Conservation (phyloP, 2,329 filamentous ascomycete species). For the Acrodontium crateriforme region DNA sequence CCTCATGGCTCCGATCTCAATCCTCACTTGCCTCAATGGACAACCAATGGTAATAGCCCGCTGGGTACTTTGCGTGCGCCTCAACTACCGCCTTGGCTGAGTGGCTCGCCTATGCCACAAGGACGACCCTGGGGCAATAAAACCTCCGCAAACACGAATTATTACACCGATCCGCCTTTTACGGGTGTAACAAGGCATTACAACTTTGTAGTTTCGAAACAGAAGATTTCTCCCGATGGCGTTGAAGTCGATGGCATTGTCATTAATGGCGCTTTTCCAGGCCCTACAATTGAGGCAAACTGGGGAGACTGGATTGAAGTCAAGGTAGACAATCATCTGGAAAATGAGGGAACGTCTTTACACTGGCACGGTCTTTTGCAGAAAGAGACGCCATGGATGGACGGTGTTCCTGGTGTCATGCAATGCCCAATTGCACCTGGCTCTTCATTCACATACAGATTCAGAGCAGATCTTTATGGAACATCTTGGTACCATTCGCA, state of each 20-base stretch:
- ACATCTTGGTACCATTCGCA: slow-evolving; percentile 28
- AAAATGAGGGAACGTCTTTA: slow-evolving; percentile 32
- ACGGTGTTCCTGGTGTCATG: slow-evolving; percentile 34
- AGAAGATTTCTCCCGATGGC: slow-evolving; percentile 21
- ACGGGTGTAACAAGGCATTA: slow-evolving; percentile 23
- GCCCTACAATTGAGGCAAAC: slow-evolving; percentile 1
- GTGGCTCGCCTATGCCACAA: slow-evolving; percentile 8
- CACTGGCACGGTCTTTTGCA: slow-evolving; percentile 39
- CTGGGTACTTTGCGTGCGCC: slow-evolving; percentile 15
- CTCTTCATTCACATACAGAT: slow-evolving; percentile 24
- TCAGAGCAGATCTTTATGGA: slow-evolving; percentile 29
- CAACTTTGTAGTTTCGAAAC: slow-evolving; percentile 18
- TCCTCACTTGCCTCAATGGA: slow-evolving; percentile 9
- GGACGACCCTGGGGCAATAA: slow-evolving; percentile 16
- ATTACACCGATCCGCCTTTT: slow-evolving; percentile 14
- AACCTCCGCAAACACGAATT: slow-evolving; percentile 16
- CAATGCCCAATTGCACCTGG: slow-evolving; percentile 33
- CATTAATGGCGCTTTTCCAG: slow-evolving; percentile 21
- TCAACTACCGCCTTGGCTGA: slow-evolving; percentile 12
- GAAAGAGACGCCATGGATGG: slow-evolving; percentile 39
- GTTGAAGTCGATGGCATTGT: slow-evolving; percentile 17
- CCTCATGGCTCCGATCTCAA: slow-evolving; percentile 7
- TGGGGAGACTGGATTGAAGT: slow-evolving; percentile 23
- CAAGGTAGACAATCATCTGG: slow-evolving; percentile 22
- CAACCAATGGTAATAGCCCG: slow-evolving; percentile 14